Evolutionary conservation across 352 stramenopile genomes (phyloP).

Genomic region (Pythium folliculosum): DNA sequence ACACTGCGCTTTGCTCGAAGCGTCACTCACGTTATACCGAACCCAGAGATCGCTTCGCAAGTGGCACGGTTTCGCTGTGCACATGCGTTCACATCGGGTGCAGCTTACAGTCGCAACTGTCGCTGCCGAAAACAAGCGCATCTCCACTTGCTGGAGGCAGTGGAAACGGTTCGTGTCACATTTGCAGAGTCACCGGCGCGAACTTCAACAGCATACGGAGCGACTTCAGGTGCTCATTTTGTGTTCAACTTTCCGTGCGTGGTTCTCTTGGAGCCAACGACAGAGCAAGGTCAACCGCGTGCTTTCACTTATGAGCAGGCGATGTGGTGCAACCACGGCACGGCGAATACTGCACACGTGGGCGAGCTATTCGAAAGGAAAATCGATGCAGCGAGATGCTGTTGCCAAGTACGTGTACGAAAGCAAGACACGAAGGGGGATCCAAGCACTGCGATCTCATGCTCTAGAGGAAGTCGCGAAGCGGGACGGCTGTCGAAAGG

Average conservation of each 20-base stretch:
- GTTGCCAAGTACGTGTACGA: not conserved
- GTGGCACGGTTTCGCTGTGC: constrained; percentile 16
- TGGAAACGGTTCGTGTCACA: constrained; percentile 35
- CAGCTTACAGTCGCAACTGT: constrained; percentile 20
- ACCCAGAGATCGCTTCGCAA: constrained; percentile 5
- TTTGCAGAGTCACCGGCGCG: constrained; percentile 30
- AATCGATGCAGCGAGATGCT: not conserved
- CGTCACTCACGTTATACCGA: constrained; percentile 11
- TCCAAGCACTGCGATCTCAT: constrained; percentile 1
- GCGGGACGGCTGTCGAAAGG: not conserved
- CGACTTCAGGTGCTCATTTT: constrained; percentile 59
- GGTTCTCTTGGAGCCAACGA: constrained; percentile 37
- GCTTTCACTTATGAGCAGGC: constrained; percentile 26
- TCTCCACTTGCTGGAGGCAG: not conserved
- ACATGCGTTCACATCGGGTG: constrained; percentile 3
- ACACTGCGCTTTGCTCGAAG: not conserved
- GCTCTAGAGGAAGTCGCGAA: not conserved
- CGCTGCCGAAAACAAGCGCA: constrained; percentile 4
- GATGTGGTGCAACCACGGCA: constrained; percentile 22
- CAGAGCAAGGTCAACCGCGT: constrained; percentile 35
- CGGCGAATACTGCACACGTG: constrained; percentile 6
- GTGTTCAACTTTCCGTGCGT: constrained; percentile 60
- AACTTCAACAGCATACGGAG: constrained; percentile 59
- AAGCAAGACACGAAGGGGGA: not conserved
- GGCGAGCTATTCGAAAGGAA: not conserved